Evolutionary conservation across 352 stramenopile species (phyloP), one percentile per base, ranked within the genome.

Genomic region (Phytopythium vexans): DNA sequence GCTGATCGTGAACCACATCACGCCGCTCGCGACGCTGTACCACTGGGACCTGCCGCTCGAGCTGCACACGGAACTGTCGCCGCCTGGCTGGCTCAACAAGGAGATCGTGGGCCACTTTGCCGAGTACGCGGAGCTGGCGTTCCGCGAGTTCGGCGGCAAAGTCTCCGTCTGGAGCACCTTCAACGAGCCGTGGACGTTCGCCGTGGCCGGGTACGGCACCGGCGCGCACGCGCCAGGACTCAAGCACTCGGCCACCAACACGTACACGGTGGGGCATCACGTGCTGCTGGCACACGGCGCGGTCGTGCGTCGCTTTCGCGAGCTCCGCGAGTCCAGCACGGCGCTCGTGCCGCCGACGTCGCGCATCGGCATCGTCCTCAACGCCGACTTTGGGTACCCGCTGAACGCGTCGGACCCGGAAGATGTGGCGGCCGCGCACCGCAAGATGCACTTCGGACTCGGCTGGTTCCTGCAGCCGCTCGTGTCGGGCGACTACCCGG

Each of bases 31-130:
- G 15, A 98, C 94, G 9, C 64, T 99, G 12, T 98, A 98, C 64
- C 96, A 99, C 74, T 99, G 94, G 94, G 96, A 99, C 69, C 58
- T 98, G 10, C 96, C 96, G 6, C 69, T 92, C 32, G 65, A 72
- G 35, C 62, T 98, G 9, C 72, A 98, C 60, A 78, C 87, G 10
- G 64, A 87, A 21, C 86, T 94, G 37, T 52, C 54, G 16, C 75
- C 72, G n/a, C 78, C 78, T 38, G 94, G 93, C 1, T 92, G 75
- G 74, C 49, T 92, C 16, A 84, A 83, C 49, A 11, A 37, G 3
- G 68, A 66, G 16, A 83, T 89, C 15, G 68, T 89, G n/a, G 56
- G 66, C 39, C 66, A 86, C 35, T 96, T 93, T 62, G 76, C 81
- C 10, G 66, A 93, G 31, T 98, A 96, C 66, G 87, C 92, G 14